These are phyloP conservation scores for Colletotrichum lupini DNA, from an alignment of 2,329 filamentous ascomycete genomes.

Conservation along the genomic window DNA sequence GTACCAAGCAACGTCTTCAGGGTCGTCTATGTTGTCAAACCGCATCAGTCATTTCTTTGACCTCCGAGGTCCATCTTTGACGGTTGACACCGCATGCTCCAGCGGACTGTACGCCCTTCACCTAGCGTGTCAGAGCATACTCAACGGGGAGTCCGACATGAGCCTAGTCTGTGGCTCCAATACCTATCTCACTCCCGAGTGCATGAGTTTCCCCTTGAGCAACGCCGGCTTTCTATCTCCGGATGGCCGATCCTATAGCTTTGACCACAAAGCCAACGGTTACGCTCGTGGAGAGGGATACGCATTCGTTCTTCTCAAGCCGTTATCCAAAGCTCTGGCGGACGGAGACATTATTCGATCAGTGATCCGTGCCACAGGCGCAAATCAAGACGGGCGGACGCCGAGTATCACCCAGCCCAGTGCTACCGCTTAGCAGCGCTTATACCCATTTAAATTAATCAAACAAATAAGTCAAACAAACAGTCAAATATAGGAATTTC, in stretches of 20 bases:
- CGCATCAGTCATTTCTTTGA: constrained; percentile 66
- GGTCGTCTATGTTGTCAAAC: constrained; percentile 61
- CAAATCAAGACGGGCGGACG: constrained; percentile 71
- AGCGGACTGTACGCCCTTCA: constrained; percentile 65
- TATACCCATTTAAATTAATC: too few relatives aligned
- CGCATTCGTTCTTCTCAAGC: constrained; percentile 68
- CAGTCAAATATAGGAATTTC: too few relatives aligned
- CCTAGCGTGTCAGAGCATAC: constrained; percentile 61
- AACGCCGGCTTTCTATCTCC: constrained; percentile 63
- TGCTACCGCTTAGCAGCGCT: constrained; percentile 60
- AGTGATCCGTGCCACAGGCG: constrained; percentile 62
- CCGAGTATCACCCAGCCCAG: constrained; percentile 69
- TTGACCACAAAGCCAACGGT: constrained; percentile 68
- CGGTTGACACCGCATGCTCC: constrained; percentile 69
- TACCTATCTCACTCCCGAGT: constrained; percentile 64
- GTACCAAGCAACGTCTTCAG: constrained; percentile 45
- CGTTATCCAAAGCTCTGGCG: constrained; percentile 63
- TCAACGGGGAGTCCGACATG: constrained; percentile 51
- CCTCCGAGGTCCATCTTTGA: constrained; percentile 65
- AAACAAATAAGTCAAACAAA: too few relatives aligned
- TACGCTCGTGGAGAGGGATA: constrained; percentile 74
- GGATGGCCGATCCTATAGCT: constrained; percentile 62
- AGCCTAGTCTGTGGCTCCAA: constrained; percentile 61
- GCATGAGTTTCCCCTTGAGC: constrained; percentile 63
- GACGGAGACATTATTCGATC: constrained; percentile 68